Evolutionary conservation across 768 basidiomycete genomes (phyloP), one percentile per base, ranked within the genome.

Genomic region (Serendipita indica): DNA sequence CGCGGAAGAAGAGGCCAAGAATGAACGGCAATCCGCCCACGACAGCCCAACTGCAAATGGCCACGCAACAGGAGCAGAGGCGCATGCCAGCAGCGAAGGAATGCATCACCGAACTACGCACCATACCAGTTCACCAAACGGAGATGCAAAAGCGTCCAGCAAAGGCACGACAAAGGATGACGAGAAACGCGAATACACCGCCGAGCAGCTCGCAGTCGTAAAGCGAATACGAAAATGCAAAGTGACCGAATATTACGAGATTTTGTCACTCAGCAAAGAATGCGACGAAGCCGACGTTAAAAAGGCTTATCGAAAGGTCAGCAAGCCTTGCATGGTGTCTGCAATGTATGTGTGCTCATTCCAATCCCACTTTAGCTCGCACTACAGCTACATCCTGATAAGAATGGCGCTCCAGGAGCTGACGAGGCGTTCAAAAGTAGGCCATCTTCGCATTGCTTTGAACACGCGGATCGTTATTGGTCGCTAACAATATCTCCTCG

Each of bases 401-500:
- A 86, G 74, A 96, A 94, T 65, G 90, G 91, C 3, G 94, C 94
- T 18, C 93, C 94, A n/a, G 89, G 90, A 37, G 94, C 94, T 14
- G 94, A 97, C 61, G 94, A 98, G 68, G 94, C 94, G 2, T 98
- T 98, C 74, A 98, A 98, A 75, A 75, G 94, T 97, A 66, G 58
- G 84, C 77, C 37, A n/a, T 60, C 27, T 33, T n/a, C 35, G 10
- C 35, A 10, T 37, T 10, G 35, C 35, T 32, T 35, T n/a, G 46
- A 18, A 22, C 27, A 45, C 14, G 30, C 27, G 6, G n/a, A n/a
- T n/a, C n/a, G n/a, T n/a, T n/a, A n/a, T 39, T 14, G 3, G 35
- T 32, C 25, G 5, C 2, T 18, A 14, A 27, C n/a, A n/a, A 27
- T 25, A 39, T 33, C 16, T 63, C 2, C n/a, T n/a, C n/a, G n/a